Base-by-base conservation (phyloP, 441 rosid genomes). In the Aleurites moluccanus region DNA sequence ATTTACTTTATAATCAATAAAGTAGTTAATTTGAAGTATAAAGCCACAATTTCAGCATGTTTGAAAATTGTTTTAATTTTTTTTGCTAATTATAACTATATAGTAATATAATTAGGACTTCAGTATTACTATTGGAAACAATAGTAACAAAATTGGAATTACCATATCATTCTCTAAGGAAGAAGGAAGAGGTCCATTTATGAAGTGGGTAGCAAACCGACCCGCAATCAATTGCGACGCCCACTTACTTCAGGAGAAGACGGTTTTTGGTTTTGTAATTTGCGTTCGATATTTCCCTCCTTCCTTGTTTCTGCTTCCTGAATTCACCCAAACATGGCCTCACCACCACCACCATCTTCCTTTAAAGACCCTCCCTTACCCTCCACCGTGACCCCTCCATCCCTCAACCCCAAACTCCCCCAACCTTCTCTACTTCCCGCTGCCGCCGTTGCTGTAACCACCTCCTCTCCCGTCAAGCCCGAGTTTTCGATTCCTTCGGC, bases 401-500 rank as follows among this genome's bases (percentile, higher is more conserved):
- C 68, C 10, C 25, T 61, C 7, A 45, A 45, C 0, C 56, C 67
- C 42, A 59, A 11, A 30, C 66, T 27, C 8, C 69, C 63, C 14
- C 57, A 60, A 33, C 67, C 66, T 33, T 53, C 72, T 70, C 49
- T 81, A 28, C 42, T 68, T 70, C 6, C 73, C 57, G 55, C 75
- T 70, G 25, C 77, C 16, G 20, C 64, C 45, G 72, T 82, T 10
- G 9, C 76, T 42, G 25, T 65, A 25, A 9, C 81, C 25, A 4
- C 71, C 59, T 69, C 86, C 53, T 64, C 81, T 49, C 64, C 84
- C 2, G 74, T 75, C 59, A 82, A 74, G 55, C 73, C 83, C 7
- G 88, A 85, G 62, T 45, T 82, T 14, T 68, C 85, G 16, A 67
- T 85, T 9, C 67, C 79, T 50, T n/a, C 69, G 59, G 59, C 81